These are phyloP conservation scores for Aspergillus ustus DNA, from an alignment of 2,329 filamentous ascomycete species.

Conservation along the genomic window DNA sequence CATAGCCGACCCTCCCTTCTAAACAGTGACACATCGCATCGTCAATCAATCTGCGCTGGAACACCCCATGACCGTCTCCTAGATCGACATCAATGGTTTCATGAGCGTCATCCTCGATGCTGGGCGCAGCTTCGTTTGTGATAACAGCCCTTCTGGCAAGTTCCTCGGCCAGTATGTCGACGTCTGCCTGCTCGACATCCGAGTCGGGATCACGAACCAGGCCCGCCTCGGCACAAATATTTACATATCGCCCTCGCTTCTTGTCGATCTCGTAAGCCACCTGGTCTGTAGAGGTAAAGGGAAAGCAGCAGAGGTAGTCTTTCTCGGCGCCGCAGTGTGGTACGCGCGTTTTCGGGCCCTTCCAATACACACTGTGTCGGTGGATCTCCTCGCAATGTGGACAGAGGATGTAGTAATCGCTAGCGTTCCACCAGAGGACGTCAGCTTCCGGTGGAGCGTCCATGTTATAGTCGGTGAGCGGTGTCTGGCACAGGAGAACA, in stretches of 20 bases:
- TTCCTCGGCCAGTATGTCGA: slow-evolving; percentile 6
- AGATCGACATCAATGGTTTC: not conserved
- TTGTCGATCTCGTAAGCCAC: slow-evolving; percentile 23
- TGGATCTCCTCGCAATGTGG: slow-evolving; percentile 17
- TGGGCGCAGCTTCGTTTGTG: not conserved
- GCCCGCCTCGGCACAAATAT: slow-evolving; percentile 7
- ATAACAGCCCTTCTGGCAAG: slow-evolving; percentile 10
- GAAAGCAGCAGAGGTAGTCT: slow-evolving; percentile 17
- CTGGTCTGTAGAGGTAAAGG: slow-evolving; percentile 11
- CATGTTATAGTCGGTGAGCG: no score
- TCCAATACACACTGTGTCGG: slow-evolving; percentile 10
- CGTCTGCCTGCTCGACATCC: slow-evolving; percentile 7
- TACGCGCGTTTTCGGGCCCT: not conserved
- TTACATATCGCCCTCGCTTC: slow-evolving; percentile 14
- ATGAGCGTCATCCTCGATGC: not conserved
- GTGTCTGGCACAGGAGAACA: no score
- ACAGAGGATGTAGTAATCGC: slow-evolving; percentile 12
- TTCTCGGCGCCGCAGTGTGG: slow-evolving; percentile 14
- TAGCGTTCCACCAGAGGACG: slow-evolving; percentile 18
- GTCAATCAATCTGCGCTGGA: not conserved
- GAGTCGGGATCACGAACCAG: not conserved
- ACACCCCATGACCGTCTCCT: not conserved
- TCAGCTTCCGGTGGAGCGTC: slow-evolving; percentile 2
- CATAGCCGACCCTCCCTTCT: not conserved
- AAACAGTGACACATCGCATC: slow-evolving; percentile 2